Evolutionary conservation across 352 stramenopile species (phyloP).

Genomic region (Phytophthora constricta): DNA sequence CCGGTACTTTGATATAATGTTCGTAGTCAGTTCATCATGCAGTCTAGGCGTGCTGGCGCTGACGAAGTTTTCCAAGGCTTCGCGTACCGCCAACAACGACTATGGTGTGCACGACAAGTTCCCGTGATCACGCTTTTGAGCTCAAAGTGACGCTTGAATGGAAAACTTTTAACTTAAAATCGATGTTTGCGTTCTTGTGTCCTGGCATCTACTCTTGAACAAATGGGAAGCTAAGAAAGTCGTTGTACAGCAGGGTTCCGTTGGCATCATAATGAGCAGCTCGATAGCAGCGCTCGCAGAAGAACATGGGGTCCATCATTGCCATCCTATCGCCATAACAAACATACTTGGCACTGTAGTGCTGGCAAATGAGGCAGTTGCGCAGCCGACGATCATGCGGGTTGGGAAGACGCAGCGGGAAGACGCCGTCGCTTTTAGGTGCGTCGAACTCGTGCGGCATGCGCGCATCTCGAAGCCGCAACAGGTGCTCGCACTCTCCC

Average conservation of each 20-base stretch:
- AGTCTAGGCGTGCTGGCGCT: slow-evolving; percentile 65
- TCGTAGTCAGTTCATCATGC: slow-evolving; percentile 76
- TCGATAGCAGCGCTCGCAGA: slow-evolving; percentile 77
- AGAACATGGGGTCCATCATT: slow-evolving; percentile 79
- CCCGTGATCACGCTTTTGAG: slow-evolving; percentile 49
- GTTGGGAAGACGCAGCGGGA: slow-evolving; percentile 73
- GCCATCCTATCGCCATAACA: slow-evolving; percentile 76
- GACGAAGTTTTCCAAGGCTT: slow-evolving; percentile 84
- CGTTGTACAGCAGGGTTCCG: slow-evolving; percentile 63
- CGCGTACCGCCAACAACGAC: slow-evolving; percentile 74
- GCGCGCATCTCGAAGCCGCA: slow-evolving; percentile 68
- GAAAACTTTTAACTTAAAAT: background rate
- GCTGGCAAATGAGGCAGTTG: slow-evolving; percentile 76
- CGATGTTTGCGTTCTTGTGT: background rate
- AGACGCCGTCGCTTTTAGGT: slow-evolving; percentile 36
- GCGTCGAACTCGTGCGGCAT: slow-evolving; percentile 63
- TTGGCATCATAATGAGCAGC: slow-evolving; percentile 64
- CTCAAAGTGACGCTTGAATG: no score
- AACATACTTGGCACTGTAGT: slow-evolving; percentile 83
- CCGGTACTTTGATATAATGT: slow-evolving; percentile 87
- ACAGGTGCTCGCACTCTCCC: slow-evolving; percentile 78
- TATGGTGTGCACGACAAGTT: slow-evolving; percentile 83
- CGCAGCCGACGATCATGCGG: slow-evolving; percentile 50
- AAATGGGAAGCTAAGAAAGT: slow-evolving; percentile 79
- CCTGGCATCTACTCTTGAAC: slow-evolving; percentile 68